These are phyloP conservation scores for Oenanthe sinensis DNA, from an alignment of 129 eudicot species.

Conservation along the genomic window DNA sequence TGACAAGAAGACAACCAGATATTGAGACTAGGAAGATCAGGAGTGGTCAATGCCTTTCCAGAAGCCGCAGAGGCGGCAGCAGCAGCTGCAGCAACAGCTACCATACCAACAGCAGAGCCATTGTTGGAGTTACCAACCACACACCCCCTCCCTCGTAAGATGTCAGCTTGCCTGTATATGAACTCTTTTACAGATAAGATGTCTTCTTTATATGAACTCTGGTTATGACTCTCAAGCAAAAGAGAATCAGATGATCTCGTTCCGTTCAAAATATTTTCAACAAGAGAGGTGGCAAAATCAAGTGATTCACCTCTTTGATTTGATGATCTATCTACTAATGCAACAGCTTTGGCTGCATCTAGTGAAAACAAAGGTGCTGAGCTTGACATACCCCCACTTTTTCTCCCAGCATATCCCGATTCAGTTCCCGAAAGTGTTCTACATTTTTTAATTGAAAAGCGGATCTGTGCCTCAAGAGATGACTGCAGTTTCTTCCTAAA, in stretches of 20 bases:
- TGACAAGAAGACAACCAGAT: slow-evolving; percentile 72
- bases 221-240: slow-evolving; percentile 63
- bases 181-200: slow-evolving; percentile 71
- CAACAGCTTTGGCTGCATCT: slow-evolving; percentile 78
- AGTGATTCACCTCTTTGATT: slow-evolving; percentile 61
- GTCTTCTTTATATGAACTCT: slow-evolving; percentile 62
- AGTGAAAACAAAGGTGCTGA: slow-evolving; percentile 68
- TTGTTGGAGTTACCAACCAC: slow-evolving; percentile 40
- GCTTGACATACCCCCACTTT: slow-evolving; percentile 46
- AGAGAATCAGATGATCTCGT: slow-evolving; percentile 71
- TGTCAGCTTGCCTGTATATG: slow-evolving; percentile 65
- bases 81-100: slow-evolving; percentile 87
- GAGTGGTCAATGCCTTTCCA: slow-evolving; percentile 44
- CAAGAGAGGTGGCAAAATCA: slow-evolving; percentile 64
- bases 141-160: slow-evolving; percentile 70
- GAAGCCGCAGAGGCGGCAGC: slow-evolving; percentile 92
- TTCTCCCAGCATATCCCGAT: slow-evolving; percentile 57
- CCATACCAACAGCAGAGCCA: slow-evolving; percentile 71
- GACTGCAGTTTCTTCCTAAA: slow-evolving; percentile 66
- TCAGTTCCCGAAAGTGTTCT: slow-evolving; percentile 70
- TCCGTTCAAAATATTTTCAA: slow-evolving; percentile 67
- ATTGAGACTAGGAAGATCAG: slow-evolving; percentile 78
- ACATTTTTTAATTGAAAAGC: slow-evolving; percentile 81
- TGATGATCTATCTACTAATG: slow-evolving; percentile 51
- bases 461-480: slow-evolving; percentile 87